phyloP scores from a whole-genome alignment of 257 asterid species.

The Solanum pinnatisectum region DNA sequence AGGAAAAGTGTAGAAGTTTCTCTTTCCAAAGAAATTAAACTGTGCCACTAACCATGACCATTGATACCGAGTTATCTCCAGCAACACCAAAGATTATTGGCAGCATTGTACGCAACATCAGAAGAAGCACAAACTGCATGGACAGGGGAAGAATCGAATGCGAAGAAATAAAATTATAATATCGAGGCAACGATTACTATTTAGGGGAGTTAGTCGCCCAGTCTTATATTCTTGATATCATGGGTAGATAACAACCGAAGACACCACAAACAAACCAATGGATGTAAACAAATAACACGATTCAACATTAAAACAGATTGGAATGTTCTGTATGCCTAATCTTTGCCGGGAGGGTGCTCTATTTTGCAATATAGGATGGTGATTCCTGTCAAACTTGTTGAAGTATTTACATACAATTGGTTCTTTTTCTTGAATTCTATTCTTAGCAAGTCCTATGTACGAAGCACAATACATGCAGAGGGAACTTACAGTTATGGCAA shows the following conservation, averaged over 20 bases:
- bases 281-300: background rate
- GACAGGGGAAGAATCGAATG: background rate
- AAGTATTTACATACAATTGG: background rate
- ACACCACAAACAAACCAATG: background rate
- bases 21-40: background rate
- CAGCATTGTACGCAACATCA: conserved; percentile 53
- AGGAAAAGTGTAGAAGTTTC: background rate
- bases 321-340: background rate
- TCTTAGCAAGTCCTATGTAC: background rate
- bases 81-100: conserved; percentile 40
- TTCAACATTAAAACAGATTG: background rate
- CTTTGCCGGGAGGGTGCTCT: no score
- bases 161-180: background rate
- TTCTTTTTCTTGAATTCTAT: background rate
- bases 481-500: conserved; percentile 53
- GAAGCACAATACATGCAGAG: background rate
- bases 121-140: conserved; percentile 54
- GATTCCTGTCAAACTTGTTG: background rate
- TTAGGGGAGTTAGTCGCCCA: background rate
- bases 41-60: conserved; percentile 30
- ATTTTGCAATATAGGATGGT: background rate
- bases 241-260: background rate
- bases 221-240: background rate
- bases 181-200: background rate
- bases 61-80: conserved; percentile 37